Conservation (phyloP, 495 filamentous ascomycete species). For the Pseudotulostoma volvatum region DNA sequence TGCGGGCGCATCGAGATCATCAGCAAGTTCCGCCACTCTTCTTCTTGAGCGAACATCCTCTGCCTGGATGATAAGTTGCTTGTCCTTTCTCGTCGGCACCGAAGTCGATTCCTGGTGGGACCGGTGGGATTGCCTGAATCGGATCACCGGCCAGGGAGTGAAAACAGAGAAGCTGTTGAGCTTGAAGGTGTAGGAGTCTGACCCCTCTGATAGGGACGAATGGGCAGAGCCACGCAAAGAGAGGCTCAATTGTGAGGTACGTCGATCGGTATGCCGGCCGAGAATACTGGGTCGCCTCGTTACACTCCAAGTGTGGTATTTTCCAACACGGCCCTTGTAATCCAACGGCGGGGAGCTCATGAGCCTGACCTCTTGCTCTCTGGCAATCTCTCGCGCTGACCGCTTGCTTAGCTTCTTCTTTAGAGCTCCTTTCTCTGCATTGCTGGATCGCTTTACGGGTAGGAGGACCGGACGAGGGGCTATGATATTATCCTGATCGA, state of each 20-base stretch:
- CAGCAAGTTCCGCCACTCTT: conserved; percentile 63
- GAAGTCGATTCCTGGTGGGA: conserved; percentile 21
- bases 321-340: conserved; percentile 33
- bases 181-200: conserved; percentile 55
- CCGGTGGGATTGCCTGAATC: conserved; percentile 49
- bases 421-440: conserved; percentile 32
- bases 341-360: conserved; percentile 53
- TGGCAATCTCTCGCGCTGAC: conserved; percentile 50
- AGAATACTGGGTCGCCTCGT: conserved; percentile 41
- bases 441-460: conserved; percentile 40
- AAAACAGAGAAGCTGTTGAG: conserved; percentile 58
- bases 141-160: conserved; percentile 63
- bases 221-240: conserved; percentile 54
- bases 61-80: conserved; percentile 17
- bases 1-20: conserved; percentile 63
- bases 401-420: conserved; percentile 65
- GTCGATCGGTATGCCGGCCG: conserved; percentile 41
- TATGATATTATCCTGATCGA: conserved; percentile 24
- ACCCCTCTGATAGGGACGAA: conserved; percentile 53
- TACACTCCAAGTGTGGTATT: conserved; percentile 31
- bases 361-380: conserved; percentile 75
- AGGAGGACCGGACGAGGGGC: conserved; percentile 42
- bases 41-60: conserved; percentile 50
- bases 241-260: conserved; percentile 50
- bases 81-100: conserved; percentile 15